Conservation (phyloP, 2,329 filamentous ascomycete species). For the Alternaria angustiovoidea region DNA sequence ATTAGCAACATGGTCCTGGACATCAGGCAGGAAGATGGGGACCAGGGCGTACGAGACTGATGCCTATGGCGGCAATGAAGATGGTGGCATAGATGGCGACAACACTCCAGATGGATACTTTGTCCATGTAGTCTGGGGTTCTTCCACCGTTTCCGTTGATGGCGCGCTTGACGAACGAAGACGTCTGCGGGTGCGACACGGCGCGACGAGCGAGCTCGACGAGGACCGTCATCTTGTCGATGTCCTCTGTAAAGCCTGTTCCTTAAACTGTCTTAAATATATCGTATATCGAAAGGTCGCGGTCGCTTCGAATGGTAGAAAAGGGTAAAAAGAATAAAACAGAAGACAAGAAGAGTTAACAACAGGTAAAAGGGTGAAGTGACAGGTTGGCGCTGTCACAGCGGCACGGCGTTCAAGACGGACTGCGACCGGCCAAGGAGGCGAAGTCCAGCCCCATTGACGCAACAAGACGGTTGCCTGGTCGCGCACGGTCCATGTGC, state of each 20-base stretch:
- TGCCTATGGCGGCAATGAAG: constrained; percentile 52
- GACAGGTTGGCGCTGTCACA: constrained; percentile 17
- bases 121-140: too few species aligned
- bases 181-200: constrained; percentile 36
- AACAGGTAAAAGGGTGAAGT: constrained; percentile 7
- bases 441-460: constrained; percentile 25
- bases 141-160: too few species aligned
- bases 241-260: neutral
- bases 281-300: neutral
- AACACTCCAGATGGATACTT: too few species aligned
- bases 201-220: constrained; percentile 43
- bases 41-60: constrained; percentile 49
- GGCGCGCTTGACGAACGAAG: constrained; percentile 41
- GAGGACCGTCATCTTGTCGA: constrained; percentile 32
- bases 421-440: constrained; percentile 14
- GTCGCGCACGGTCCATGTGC: constrained; percentile 7
- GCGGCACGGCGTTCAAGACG: constrained; percentile 21
- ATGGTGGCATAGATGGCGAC: constrained; percentile 49
- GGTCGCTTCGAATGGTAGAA: constrained; percentile 4
- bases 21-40: neutral
- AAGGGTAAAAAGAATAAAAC: constrained; percentile 1
- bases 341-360: constrained; percentile 9
- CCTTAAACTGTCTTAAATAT: neutral
- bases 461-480: constrained; percentile 23
- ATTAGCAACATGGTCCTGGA: constrained; percentile 1